Evolutionary conservation across 2,329 filamentous ascomycete species (phyloP), one percentile per base, ranked within the genome.

Genomic region (Clathrospora elynae): DNA sequence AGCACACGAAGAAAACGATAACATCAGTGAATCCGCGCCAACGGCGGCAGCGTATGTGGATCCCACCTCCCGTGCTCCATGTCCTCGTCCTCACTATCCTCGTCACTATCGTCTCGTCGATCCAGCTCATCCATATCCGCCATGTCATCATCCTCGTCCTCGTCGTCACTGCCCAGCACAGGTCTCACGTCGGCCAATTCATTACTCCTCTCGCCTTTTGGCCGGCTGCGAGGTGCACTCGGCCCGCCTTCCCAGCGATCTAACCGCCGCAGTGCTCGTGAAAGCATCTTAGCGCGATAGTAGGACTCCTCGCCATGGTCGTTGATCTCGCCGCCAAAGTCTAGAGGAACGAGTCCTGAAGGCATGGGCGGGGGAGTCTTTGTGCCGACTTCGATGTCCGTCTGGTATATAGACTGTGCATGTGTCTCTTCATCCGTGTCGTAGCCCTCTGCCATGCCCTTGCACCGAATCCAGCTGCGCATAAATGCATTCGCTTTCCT

Each of bases 231-330:
- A 5, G 42, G 44, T 2, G 57, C 57, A 1, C 59, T 13, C 14
- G 33, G 38, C n/a, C 66, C 61, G 8, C 73, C 73, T 33, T 83
- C 78, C 88, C 88, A 92, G 20, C 88, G 79, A 37, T 79, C 74
- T n/a, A 92, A 73, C 26, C 88, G 78, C 18, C 88, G 78, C 13
- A 77, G 73, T 1, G 79, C 77, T 11, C 86, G 79, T 38, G 84
- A 75, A 12, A 92, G 71, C 6, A 87, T 80, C 8, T 86, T 82
- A 3, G 83, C 80, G 44, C 88, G 85, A 1, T 81, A 77, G 40
- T 79, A 78, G 5, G 83, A 77, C 66, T 92, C 87, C 66, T 92
- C 88, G 29, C 88, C 88, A 55, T 84, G 87, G 69, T 92, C 88
- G 49, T 89, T 85, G 0, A 77, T 70, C 63, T 91, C 87, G 11